These are phyloP conservation scores for Excoecaria cochinchinensis DNA, from an alignment of 345 rosid genomes.

Conservation along the genomic window DNA sequence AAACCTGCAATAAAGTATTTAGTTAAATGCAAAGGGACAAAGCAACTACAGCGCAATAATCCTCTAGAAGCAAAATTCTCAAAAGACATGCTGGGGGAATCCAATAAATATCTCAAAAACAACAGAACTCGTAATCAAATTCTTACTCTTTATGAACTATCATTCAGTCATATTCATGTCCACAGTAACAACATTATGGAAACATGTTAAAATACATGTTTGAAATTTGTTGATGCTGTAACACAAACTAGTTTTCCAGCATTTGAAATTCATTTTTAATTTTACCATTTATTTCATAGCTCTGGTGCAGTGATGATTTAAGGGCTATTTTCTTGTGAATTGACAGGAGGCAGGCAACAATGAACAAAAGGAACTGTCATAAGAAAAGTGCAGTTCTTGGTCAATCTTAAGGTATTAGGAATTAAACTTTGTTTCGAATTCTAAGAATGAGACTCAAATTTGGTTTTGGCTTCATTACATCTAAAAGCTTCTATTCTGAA, in stretches of 20 bases:
- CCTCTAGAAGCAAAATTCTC: neutral
- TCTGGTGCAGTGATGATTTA: neutral
- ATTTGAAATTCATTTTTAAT: neutral
- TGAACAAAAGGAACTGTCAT: neutral
- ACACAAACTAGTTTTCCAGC: neutral
- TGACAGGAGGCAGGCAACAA: neutral
- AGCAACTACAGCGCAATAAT: neutral
- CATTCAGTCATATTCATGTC: neutral
- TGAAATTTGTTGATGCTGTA: neutral
- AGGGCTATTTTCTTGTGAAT: neutral
- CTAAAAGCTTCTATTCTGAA: too few relatives aligned
- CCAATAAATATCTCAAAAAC: neutral
- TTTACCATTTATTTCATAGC: neutral
- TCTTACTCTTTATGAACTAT: neutral
- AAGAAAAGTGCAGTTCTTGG: neutral
- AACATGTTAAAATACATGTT: neutral
- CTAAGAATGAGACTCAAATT: too few relatives aligned
- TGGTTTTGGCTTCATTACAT: too few relatives aligned
- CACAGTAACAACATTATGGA: neutral
- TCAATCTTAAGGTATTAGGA: neutral
- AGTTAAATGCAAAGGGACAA: neutral
- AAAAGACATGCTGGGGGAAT: neutral
- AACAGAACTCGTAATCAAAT: neutral
- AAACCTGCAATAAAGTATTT: constrained; percentile 50
- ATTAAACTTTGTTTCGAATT: too few relatives aligned